These are phyloP conservation scores for Schizosaccharomyces pombe DNA, from an alignment of 805 yeast species.

Conservation along the genomic window DNA sequence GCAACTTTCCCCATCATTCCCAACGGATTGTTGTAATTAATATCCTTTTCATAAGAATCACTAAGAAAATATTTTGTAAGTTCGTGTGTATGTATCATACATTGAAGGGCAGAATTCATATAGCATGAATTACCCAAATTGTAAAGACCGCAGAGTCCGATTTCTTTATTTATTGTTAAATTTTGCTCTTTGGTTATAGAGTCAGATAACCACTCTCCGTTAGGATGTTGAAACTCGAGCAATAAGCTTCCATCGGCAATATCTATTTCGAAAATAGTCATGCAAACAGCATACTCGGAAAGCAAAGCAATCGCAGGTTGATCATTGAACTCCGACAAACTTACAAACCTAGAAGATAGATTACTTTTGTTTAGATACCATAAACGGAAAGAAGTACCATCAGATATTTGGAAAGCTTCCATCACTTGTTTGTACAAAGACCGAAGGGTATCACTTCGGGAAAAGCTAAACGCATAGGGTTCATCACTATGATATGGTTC, in stretches of 20 bases:
- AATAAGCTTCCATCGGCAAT: not conserved
- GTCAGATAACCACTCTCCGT: not conserved
- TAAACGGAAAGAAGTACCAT: too few species aligned
- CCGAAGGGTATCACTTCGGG: too few species aligned
- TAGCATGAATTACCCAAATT: slow-evolving; percentile 82
- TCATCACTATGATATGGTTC: too few species aligned
- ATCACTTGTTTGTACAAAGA: too few species aligned
- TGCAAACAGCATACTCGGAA: not conserved
- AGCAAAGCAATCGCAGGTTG: not conserved
- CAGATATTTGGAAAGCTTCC: too few species aligned
- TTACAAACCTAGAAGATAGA: too few species aligned
- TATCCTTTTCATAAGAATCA: slow-evolving; percentile 35
- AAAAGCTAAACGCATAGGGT: too few species aligned
- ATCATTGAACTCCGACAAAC: too few species aligned
- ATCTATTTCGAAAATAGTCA: not conserved
- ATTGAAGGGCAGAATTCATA: slow-evolving; percentile 86
- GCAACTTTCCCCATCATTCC: slow-evolving; percentile 76
- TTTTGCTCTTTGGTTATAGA: not conserved
- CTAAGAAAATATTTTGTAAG: slow-evolving; percentile 49
- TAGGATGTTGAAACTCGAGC: not conserved
- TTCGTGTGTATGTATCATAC: slow-evolving; percentile 69
- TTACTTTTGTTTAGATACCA: too few species aligned
- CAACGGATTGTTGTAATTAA: slow-evolving; percentile 57
- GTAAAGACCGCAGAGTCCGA: slow-evolving; percentile 36
- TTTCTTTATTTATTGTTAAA: not conserved